Base-by-base conservation (phyloP, 306 rosid genomes). In the Ammopiptanthus mongolicus region DNA sequence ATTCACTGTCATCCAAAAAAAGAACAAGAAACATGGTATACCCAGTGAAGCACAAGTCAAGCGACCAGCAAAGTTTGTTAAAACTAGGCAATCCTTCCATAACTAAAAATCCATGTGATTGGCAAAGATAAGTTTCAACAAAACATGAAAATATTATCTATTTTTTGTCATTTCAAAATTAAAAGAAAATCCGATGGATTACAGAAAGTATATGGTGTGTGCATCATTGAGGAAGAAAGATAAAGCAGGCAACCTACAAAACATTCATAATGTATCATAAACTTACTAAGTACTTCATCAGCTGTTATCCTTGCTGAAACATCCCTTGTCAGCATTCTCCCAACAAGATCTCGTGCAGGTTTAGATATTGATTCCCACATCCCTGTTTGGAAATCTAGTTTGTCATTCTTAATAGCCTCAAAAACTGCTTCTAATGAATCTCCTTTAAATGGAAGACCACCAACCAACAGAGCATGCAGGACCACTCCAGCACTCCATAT, bases 291-390 rank as follows among this genome's bases (percentile, higher is more conserved):
- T 57, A 92, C 99, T 92, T 92, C 98, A 15, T 92, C 99, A 52
- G 97, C 99, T 9, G 98, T 86, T 84, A 96, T 89, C 87, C 99
- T 86, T 9, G 89, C 82, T n/a, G 91, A 88, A 69, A 82, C 87
- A 86, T 96, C 98, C 84, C 99, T 96, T 13, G 93, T 86, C 80
- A 96, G 87, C 98, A 96, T 96, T 85, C 97, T 90, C 66, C 93
- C 97, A 76, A 96, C 34, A 71, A 96, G 99, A 81, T 96, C 98
- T 5, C 92, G 87, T 0, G 96, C 99, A 69, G 89, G 98, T 82
- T 92, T 96, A 21, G 99, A 96, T 73, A 96, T 81, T 0, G 84
- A 83, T 50, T 86, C 92, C 99, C 99, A 96, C 73, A 79, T 69
- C 72, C 97, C 96, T 0, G 77, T 63, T 73, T 92, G 97, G 69